Evolutionary conservation across 1,284 basidiomycete species (phyloP).

Genomic region (Leccinum proximum): DNA sequence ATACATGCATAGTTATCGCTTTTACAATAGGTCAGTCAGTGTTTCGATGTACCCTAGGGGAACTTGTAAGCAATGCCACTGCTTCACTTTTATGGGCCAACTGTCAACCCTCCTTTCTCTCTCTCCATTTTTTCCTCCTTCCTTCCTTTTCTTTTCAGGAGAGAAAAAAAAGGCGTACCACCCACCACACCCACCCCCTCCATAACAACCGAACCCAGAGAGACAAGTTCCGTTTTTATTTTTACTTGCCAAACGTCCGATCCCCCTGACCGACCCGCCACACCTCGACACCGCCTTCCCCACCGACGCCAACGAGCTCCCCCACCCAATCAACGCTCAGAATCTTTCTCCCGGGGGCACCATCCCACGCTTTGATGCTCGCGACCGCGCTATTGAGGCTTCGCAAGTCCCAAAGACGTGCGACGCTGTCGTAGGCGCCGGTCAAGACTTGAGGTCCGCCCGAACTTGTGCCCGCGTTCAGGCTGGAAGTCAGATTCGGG

Average conservation of each 20-base stretch:
- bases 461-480: neutral
- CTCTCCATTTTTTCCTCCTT: neutral
- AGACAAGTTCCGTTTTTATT: neutral
- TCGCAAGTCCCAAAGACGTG: constrained; percentile 86
- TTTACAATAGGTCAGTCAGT: neutral
- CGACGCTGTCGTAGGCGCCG: constrained; percentile 82
- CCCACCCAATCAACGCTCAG: constrained; percentile 75
- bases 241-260: neutral
- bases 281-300: constrained; percentile 81
- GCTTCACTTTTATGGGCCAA: neutral
- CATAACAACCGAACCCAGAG: neutral
- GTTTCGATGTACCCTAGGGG: neutral
- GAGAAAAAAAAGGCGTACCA: neutral
- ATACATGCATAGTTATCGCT: neutral
- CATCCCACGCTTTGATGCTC: constrained; percentile 64
- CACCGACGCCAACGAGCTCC: constrained; percentile 74
- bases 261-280: constrained; percentile 55
- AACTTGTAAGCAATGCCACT: neutral
- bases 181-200: neutral
- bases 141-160: neutral
- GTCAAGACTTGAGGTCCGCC: constrained; percentile 56
- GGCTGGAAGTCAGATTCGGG: constrained; percentile 8
- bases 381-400: constrained; percentile 62
- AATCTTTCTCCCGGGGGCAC: constrained; percentile 49
- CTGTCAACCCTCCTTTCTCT: neutral